These are phyloP conservation scores for Tolypocladium album DNA, from an alignment of 2,329 filamentous ascomycete species.

Conservation along the genomic window DNA sequence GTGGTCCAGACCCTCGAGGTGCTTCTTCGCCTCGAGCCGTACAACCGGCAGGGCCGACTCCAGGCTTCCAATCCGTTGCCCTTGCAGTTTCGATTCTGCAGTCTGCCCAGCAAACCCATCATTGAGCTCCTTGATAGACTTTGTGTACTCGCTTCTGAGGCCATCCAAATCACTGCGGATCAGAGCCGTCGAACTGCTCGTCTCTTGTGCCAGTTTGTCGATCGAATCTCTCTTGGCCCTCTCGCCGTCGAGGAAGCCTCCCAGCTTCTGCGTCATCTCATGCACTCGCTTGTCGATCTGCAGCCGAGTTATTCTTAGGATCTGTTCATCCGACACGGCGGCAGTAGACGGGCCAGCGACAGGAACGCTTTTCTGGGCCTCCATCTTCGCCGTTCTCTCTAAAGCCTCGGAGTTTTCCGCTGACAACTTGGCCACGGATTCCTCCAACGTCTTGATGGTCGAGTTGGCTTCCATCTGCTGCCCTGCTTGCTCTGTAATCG, in stretches of 20 bases:
- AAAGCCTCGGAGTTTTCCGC: not conserved
- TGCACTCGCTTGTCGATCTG: not conserved
- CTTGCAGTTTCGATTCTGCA: not conserved
- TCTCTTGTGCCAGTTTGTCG: not conserved
- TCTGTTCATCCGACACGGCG: conserved; percentile 1
- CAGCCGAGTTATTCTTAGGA: conserved; percentile 1
- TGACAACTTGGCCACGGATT: not conserved
- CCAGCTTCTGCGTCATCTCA: conserved; percentile 3
- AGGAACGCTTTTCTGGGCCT: not conserved
- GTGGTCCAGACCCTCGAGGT: conserved; percentile 19
- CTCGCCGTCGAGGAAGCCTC: conserved; percentile 11
- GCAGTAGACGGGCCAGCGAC: not conserved
- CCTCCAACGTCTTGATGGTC: not conserved
- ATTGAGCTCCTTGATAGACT: not conserved
- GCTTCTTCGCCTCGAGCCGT: conserved; percentile 1
- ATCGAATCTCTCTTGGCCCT: conserved; percentile 4
- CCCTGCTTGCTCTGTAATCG: conserved; percentile 1
- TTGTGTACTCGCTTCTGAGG: not conserved
- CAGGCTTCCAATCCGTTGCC: not conserved
- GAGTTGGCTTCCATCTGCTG: not conserved
- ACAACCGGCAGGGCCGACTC: not conserved
- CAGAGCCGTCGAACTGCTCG: conserved; percentile 1
- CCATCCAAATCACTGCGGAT: conserved; percentile 1
- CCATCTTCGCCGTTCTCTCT: not conserved
- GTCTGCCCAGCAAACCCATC: not conserved